Conservation (phyloP, 1,284 basidiomycete genomes). For the Naganishia cerealis region DNA sequence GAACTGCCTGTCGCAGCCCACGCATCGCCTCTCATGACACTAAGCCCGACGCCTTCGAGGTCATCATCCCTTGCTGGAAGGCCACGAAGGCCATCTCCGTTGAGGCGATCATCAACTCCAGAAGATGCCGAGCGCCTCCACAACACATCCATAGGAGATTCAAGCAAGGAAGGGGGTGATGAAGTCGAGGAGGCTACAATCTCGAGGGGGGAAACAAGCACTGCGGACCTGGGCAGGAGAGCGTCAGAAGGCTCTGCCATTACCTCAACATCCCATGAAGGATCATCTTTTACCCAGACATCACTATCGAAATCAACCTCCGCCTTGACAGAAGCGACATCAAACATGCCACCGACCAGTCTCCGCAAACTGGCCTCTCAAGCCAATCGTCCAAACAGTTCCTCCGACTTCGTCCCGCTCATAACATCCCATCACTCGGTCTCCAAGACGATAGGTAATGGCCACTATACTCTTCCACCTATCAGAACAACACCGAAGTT, state of each 20-base stretch:
- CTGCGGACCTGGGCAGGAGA: neutral
- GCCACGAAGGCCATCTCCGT: constrained; percentile 18
- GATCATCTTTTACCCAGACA: constrained; percentile 83
- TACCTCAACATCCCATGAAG: constrained; percentile 69
- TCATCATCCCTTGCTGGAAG: constrained; percentile 11
- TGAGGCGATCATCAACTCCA: constrained; percentile 17
- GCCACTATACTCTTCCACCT: constrained; percentile 19
- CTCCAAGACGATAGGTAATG: constrained; percentile 2
- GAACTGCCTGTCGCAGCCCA: neutral
- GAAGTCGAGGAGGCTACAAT: neutral
- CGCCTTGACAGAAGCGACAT: constrained; percentile 57
- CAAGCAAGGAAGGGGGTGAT: neutral
- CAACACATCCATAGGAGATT: neutral
- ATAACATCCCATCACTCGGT: neutral
- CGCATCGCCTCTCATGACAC: constrained; percentile 4
- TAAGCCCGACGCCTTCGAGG: constrained; percentile 1
- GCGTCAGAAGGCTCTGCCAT: constrained; percentile 10
- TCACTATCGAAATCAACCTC: constrained; percentile 61
- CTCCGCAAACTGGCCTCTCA: neutral
- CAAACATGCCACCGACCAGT: constrained; percentile 41
- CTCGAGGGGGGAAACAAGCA: neutral
- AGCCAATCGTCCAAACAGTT: neutral
- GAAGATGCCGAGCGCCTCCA: constrained; percentile 1
- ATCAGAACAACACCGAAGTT: constrained; percentile 30
- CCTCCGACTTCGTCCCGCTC: neutral